These are phyloP conservation scores for Phytophthora ohioensis DNA, from an alignment of 352 stramenopile species.

Conservation along the genomic window DNA sequence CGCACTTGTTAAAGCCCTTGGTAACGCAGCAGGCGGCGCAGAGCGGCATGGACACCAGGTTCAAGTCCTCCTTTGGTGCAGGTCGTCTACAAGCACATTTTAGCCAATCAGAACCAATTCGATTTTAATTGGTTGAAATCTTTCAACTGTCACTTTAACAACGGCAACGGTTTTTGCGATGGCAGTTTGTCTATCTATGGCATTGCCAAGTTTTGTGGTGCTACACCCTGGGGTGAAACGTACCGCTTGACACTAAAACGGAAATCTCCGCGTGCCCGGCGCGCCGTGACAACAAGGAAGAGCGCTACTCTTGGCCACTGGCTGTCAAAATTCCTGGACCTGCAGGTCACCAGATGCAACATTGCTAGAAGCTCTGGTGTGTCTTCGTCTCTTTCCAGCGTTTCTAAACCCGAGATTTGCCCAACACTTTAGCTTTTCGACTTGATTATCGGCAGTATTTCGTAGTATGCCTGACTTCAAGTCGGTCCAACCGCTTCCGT, in stretches of 20 bases:
- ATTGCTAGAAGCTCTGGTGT: slow-evolving; percentile 15
- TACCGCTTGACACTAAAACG: slow-evolving; percentile 28
- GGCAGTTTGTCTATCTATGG: slow-evolving; percentile 4
- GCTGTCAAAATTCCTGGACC: slow-evolving; percentile 17
- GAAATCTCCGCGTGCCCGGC: slow-evolving; percentile 23
- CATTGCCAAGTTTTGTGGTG: background rate
- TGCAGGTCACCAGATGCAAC: slow-evolving; percentile 25
- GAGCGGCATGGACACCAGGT: slow-evolving; percentile 61
- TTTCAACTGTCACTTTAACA: slow-evolving; percentile 15
- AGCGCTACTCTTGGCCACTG: slow-evolving; percentile 10
- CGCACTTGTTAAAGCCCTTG: slow-evolving; percentile 86
- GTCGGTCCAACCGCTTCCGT: slow-evolving; percentile 46
- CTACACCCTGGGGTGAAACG: slow-evolving; percentile 16
- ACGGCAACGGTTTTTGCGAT: slow-evolving; percentile 23
- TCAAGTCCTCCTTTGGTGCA: slow-evolving; percentile 20
- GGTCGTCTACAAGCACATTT: slow-evolving; percentile 34
- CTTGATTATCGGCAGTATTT: background rate
- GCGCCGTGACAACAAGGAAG: slow-evolving; percentile 7
- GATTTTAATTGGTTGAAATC: slow-evolving; percentile 22
- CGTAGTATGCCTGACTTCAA: slow-evolving; percentile 55
- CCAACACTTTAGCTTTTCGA: slow-evolving; percentile 1
- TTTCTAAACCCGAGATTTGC: background rate
- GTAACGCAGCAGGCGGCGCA: slow-evolving; percentile 74
- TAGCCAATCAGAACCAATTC: slow-evolving; percentile 25
- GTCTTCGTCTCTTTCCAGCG: slow-evolving; percentile 5